A percentile compares a stretch with the other conserved stretches of the same genome.
Conservation (phyloP, 192 early-diverging fungal species). For the Lobulomyces angularis region DNA sequence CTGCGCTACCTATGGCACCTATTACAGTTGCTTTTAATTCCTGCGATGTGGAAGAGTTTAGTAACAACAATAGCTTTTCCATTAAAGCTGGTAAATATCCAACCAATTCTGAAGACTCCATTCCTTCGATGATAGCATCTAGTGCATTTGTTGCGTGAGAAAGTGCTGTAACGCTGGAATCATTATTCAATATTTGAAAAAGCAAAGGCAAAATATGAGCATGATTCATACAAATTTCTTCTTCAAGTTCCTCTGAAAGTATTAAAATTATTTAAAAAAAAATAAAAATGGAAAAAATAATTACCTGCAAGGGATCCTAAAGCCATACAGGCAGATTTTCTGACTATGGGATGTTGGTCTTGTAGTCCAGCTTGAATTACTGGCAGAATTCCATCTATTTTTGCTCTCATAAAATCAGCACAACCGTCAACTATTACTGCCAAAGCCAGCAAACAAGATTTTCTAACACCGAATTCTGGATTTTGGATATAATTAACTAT, state of each 20-base stretch:
- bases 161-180: constrained; percentile 57
- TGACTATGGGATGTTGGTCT: constrained; percentile 64
- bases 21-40: constrained; percentile 68
- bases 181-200: constrained; percentile 71
- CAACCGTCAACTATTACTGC: constrained; percentile 74
- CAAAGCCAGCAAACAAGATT: constrained; percentile 79
- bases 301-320: constrained; percentile 59
- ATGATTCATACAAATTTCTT: constrained; percentile 69
- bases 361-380: constrained; percentile 66
- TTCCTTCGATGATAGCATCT: constrained; percentile 78
- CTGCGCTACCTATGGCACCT: constrained; percentile 79
- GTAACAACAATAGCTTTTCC: constrained; percentile 63
- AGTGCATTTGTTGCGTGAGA: constrained; percentile 72
- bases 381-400: constrained; percentile 65
- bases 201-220: constrained; percentile 71
- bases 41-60: constrained; percentile 48
- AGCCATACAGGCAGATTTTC: constrained; percentile 79
- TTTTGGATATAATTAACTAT: constrained; percentile 72
- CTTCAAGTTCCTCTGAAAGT: constrained; percentile 57
- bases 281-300: constrained; percentile 9
- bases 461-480: constrained; percentile 58
- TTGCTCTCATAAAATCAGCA: constrained; percentile 68
- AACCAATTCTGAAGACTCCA: constrained; percentile 63
- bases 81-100: constrained; percentile 72
- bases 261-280: neutral